These are phyloP conservation scores for Rhizopus arrhizus DNA, from an alignment of 371 early-diverging fungal genomes.

Conservation along the genomic window DNA sequence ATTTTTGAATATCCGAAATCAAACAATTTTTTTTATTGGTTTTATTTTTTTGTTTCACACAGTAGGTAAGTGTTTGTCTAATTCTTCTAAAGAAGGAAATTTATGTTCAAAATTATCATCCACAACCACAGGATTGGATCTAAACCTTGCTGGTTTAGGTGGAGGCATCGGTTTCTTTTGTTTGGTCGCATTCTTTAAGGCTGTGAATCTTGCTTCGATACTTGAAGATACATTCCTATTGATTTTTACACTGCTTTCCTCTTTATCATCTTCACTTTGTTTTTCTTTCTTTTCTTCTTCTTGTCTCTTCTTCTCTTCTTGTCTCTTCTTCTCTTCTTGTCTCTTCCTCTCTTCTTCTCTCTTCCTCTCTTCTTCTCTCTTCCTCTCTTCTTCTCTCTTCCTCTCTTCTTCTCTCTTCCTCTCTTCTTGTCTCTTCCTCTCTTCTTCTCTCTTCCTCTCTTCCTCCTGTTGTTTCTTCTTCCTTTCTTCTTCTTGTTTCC, in stretches of 20 bases:
- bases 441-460: not conserved
- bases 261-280: not conserved
- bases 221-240: slow-evolving; percentile 30
- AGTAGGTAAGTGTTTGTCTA: slow-evolving; percentile 21
- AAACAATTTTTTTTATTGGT: not conserved
- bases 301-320: too few species aligned
- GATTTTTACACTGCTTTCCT: slow-evolving; percentile 7
- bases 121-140: slow-evolving; percentile 29
- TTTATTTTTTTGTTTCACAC: not conserved
- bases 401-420: too few species aligned
- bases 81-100: slow-evolving; percentile 42
- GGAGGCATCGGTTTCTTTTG: slow-evolving; percentile 40
- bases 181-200: slow-evolving; percentile 30
- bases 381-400: too few species aligned
- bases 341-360: too few species aligned
- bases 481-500: not conserved
- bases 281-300: not conserved
- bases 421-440: too few species aligned
- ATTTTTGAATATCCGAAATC: not conserved
- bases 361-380: too few species aligned
- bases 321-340: too few species aligned
- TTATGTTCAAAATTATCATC: slow-evolving; percentile 42
- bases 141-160: slow-evolving; percentile 51
- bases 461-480: not conserved
- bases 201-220: slow-evolving; percentile 39